A percentile compares a stretch with the other conserved stretches of the same genome.
Conservation (phyloP, 1,284 basidiomycete species). For the Tilletia indica region DNA sequence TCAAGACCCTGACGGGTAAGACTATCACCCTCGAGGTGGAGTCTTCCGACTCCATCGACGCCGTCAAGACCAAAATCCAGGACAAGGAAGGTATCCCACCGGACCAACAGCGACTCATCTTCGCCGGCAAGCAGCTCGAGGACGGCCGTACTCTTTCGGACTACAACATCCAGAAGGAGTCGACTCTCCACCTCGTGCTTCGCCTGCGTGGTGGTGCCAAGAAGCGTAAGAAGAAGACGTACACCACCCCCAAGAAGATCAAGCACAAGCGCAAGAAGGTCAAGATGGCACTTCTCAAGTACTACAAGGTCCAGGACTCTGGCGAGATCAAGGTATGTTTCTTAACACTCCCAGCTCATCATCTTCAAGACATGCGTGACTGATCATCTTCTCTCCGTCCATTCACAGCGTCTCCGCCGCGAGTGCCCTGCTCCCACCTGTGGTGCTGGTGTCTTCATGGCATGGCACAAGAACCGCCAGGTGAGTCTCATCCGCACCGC, state of each 20-base stretch:
- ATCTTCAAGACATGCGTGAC: background rate
- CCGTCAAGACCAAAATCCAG: constrained; percentile 60
- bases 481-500: background rate
- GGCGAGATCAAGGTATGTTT: constrained; percentile 73
- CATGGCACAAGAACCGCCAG: constrained; percentile 55
- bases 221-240: constrained; percentile 99
- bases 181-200: constrained; percentile 52
- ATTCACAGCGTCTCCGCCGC: constrained; percentile 84
- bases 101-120: constrained; percentile 96
- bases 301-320: constrained; percentile 98
- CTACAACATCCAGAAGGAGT: constrained; percentile 78
- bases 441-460: constrained; percentile 55
- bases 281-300: constrained; percentile 98
- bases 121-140: constrained; percentile 91
- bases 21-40: constrained; percentile 58
- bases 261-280: constrained; percentile 99
- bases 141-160: constrained; percentile 59
- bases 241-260: constrained; percentile 98
- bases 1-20: constrained; percentile 57
- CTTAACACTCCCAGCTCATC: background rate
- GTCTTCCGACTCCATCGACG: constrained; percentile 56
- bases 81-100: constrained; percentile 75
- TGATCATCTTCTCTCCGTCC: background rate
- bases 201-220: constrained; percentile 89
- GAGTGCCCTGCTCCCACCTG: constrained; percentile 72